Evolutionary conservation across 2,329 filamentous ascomycete species (phyloP).

Genomic region (Fusarium humuli): DNA sequence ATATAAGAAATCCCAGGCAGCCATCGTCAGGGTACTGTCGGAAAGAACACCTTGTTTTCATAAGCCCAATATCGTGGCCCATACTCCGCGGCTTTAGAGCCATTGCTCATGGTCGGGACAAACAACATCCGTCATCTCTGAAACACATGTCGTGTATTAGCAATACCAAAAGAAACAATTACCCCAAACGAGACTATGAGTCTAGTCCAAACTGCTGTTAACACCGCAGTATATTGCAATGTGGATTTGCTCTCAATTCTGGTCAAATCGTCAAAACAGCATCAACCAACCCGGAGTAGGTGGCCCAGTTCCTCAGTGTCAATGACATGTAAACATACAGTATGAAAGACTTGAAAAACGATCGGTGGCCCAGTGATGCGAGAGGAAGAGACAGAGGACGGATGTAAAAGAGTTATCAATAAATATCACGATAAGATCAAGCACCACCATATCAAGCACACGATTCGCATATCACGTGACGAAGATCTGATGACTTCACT

Average conservation of each 20-base stretch:
- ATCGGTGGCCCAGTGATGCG: accelerated
- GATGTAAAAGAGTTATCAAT: background rate
- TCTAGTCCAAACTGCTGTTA: background rate
- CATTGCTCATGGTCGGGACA: background rate
- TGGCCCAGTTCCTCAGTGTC: background rate
- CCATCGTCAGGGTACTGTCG: too few species aligned
- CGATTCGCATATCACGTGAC: conserved; percentile 15
- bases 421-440: background rate
- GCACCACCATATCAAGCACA: background rate
- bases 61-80: background rate
- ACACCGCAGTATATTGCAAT: background rate
- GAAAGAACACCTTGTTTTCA: background rate
- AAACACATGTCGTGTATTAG: background rate
- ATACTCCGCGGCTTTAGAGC: background rate
- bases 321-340: too few species aligned
- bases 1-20: background rate
- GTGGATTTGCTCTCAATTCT: background rate
- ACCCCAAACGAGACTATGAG: accelerated
- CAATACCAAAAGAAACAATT: background rate
- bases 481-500: conserved; percentile 28
- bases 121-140: background rate
- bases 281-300: background rate
- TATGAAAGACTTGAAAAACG: background rate
- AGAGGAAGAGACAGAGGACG: too few species aligned
- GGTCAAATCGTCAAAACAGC: background rate